phyloP scores from a whole-genome alignment of 805 yeast genomes.

The Saccharomyces mikatae region DNA sequence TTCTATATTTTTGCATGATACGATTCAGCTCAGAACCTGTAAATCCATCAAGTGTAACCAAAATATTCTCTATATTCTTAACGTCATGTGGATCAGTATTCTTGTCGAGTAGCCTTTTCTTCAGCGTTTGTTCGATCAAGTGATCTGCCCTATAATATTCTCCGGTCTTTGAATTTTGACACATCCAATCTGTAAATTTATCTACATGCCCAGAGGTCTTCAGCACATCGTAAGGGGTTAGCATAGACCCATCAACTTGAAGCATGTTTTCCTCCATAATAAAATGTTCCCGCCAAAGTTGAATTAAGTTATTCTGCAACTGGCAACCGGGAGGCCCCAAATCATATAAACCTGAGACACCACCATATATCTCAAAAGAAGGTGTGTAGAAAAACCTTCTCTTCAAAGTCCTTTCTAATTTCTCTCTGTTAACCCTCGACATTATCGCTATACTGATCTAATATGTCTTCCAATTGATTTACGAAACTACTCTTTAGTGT shows the following conservation, averaged over 20 bases:
- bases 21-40: constrained; percentile 90
- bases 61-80: constrained; percentile 88
- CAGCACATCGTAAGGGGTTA: constrained; percentile 94
- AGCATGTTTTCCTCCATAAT: constrained; percentile 96
- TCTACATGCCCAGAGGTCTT: constrained; percentile 99
- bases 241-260: constrained; percentile 96
- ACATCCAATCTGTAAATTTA: constrained; percentile 99
- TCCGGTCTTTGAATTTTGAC: constrained; percentile 88
- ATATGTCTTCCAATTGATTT: neutral
- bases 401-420: constrained; percentile 81
- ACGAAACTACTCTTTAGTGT: neutral
- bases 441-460: neutral
- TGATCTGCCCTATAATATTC: constrained; percentile 99
- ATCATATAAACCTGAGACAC: constrained; percentile 95
- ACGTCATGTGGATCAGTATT: constrained; percentile 80
- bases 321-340: constrained; percentile 99
- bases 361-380: constrained; percentile 94
- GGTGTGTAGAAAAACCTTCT: constrained; percentile 97
- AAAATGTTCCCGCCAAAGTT: constrained; percentile 95
- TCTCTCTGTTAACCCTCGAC: constrained; percentile 64
- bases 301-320: constrained; percentile 89
- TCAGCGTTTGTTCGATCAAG: constrained; percentile 93
- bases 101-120: constrained; percentile 85
- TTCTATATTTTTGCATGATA: constrained; percentile 71
- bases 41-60: constrained; percentile 92